A percentile compares a stretch with the other conserved stretches of the same genome.
These are phyloP conservation scores for Penicillium glabrum DNA, from an alignment of 2,329 filamentous ascomycete species.

Conservation along the genomic window DNA sequence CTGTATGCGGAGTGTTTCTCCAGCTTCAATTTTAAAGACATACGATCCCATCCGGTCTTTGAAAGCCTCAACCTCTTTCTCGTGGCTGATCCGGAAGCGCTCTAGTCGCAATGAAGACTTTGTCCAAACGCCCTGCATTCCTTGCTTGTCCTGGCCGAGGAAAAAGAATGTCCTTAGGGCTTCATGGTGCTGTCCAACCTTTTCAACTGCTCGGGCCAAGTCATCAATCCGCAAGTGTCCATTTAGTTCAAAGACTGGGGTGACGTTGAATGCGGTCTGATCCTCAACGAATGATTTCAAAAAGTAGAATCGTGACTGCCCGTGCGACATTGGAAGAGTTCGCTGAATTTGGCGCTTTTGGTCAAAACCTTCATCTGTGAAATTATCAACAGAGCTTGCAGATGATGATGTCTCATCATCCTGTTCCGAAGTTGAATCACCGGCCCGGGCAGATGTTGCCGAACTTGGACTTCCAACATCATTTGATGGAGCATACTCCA, in stretches of 20 bases:
- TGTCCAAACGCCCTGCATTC: conserved; percentile 23
- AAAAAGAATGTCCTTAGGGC: conserved; percentile 35
- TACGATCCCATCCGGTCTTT: conserved; percentile 25
- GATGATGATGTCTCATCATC: conserved; percentile 10
- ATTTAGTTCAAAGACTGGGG: conserved; percentile 29
- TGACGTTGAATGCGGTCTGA: conserved; percentile 43
- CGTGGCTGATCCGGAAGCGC: conserved; percentile 7
- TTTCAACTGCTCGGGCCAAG: conserved; percentile 35
- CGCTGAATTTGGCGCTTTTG: conserved; percentile 7
- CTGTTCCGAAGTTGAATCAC: conserved; percentile 15
- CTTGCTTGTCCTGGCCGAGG: conserved; percentile 8
- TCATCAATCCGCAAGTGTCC: conserved; percentile 33
- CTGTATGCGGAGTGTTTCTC: conserved; percentile 27
- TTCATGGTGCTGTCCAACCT: conserved; percentile 32
- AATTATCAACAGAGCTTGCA: conserved; percentile 6
- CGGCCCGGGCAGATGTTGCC: conserved; percentile 4
- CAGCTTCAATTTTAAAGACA: conserved; percentile 40
- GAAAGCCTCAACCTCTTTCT: conserved; percentile 22
- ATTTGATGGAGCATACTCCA: conserved; percentile 1
- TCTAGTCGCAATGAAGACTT: conserved; percentile 30
- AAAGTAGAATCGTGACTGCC: conserved; percentile 45
- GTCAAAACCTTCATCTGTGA: not conserved
- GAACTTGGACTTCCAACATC: conserved; percentile 7
- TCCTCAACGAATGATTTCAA: conserved; percentile 30
- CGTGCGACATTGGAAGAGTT: conserved; percentile 36